Evolutionary conservation across 176 grass and related monocot species (phyloP).

Genomic region (Avena eriantha): DNA sequence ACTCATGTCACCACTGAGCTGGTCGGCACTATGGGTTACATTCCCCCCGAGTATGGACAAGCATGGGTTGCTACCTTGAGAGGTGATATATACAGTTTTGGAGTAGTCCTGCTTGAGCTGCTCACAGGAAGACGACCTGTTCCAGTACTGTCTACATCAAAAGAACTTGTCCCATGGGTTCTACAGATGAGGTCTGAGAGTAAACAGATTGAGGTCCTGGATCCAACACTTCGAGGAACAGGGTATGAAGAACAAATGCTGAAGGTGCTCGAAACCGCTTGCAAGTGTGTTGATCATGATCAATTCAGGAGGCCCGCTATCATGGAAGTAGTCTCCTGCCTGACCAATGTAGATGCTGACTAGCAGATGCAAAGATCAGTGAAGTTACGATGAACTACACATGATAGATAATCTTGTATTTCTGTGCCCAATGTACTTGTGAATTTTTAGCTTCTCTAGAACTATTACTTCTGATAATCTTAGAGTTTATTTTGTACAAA

Average conservation of each 20-base stretch:
- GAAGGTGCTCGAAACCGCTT: not conserved
- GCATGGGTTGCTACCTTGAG: too few species aligned
- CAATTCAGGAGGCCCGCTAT: not conserved
- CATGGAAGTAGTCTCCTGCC: not conserved
- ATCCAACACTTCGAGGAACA: not conserved
- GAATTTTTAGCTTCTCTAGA: not conserved
- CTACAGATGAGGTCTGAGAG: not conserved
- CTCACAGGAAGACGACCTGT: slow-evolving; percentile 63
- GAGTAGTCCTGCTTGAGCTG: slow-evolving; percentile 57
- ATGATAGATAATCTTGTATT: slow-evolving; percentile 32
- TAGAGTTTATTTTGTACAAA: not conserved
- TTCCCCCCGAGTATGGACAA: too few species aligned
- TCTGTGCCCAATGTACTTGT: not conserved
- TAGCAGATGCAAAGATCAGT: slow-evolving; percentile 7
- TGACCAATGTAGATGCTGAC: not conserved
- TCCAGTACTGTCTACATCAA: slow-evolving; percentile 27
- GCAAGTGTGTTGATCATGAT: not conserved
- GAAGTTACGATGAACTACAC: slow-evolving; percentile 4
- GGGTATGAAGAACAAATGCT: not conserved
- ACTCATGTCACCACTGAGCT: slow-evolving; percentile 45
- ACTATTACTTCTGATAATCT: not conserved
- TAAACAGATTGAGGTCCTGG: not conserved
- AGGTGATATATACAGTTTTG: too few species aligned
- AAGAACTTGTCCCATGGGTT: slow-evolving; percentile 66
- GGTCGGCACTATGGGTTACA: too few species aligned